Base-by-base conservation (phyloP, 2,329 filamentous ascomycete genomes). In the Fusarium domesticum region DNA sequence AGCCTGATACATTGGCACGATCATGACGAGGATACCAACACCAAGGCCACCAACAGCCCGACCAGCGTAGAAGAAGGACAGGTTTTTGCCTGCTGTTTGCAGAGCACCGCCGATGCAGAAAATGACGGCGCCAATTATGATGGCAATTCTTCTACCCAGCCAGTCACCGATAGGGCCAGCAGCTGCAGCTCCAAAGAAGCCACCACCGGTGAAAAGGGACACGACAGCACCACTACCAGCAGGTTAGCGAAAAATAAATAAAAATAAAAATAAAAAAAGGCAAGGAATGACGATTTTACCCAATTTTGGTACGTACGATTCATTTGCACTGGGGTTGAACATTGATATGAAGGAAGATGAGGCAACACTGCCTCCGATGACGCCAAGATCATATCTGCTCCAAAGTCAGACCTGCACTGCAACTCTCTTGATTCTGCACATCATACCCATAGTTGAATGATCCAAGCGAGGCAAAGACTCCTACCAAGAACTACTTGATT, bases 81-180 rank as follows among this genome's bases (percentile, higher is more conserved):
- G 62, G 19, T 62, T 70, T 39, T 69, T 65, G 0, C 85, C 85
- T 6, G 78, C 85, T 1, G 86, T 87, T 61, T 91, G 87, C 11
- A 92, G 69, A 30, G 71, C 75, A 45, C 85, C 86, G 18, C 87
- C 87, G 3, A 91, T 67, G 41, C 81, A 74, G 69, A 90, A 91
- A 43, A 90, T 68, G 7, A 85, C 8, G 36, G 80, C 77, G 18
- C 85, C 87, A 18, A 84, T 66, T 41, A 85, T 65, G 56, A 91
- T 91, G 3, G 86, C 89, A 62, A 70, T 70, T 60, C 83, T 80
- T 51, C 87, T 76, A 35, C 87, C 87, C 2, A 87, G 65, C 40
- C 60, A 72, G 61, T 89, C 85, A 46, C 82, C 83, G 20, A 70
- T 61, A 2, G 78, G 74, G 47, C 86, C 86, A 31, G 81, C 85